phyloP scores from a whole-genome alignment of 164 flowering plant genomes.

The Umbellularia californica region DNA sequence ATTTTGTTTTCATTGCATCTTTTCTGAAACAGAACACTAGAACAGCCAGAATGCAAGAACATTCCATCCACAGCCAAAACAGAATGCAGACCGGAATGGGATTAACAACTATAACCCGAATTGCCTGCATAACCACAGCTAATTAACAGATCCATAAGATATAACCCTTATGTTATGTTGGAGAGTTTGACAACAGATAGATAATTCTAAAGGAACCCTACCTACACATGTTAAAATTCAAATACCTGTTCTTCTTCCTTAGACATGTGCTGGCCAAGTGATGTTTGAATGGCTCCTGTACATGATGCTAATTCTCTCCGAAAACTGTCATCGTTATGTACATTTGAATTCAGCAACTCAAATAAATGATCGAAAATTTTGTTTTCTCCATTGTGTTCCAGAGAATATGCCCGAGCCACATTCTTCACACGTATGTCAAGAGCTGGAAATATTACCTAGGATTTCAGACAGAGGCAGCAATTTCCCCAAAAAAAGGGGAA shows the following conservation, averaged over 20 bases:
- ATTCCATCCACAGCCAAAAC: too few relatives aligned
- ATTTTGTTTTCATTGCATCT: too few relatives aligned
- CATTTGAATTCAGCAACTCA: conserved; percentile 48
- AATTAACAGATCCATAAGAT: too few relatives aligned
- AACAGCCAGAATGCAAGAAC: too few relatives aligned
- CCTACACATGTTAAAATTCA: not conserved
- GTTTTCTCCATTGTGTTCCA: conserved; percentile 89
- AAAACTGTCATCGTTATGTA: conserved; percentile 56
- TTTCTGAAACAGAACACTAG: too few relatives aligned
- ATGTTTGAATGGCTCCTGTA: conserved; percentile 78
- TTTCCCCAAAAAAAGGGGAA: not conserved
- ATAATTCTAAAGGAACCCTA: not conserved
- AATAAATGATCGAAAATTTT: conserved; percentile 76
- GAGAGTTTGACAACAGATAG: not conserved
- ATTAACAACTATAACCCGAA: too few relatives aligned
- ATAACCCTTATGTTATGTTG: not conserved
- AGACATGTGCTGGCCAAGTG: conserved; percentile 86
- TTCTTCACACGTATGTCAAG: conserved; percentile 92
- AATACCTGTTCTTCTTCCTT: conserved; percentile 97
- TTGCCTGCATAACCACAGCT: too few relatives aligned
- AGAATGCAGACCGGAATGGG: too few relatives aligned
- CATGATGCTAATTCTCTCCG: conserved; percentile 81
- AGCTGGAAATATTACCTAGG: conserved; percentile 94
- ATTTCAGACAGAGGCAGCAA: not conserved
- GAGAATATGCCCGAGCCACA: conserved; percentile 84